Base-by-base conservation (phyloP, 805 yeast genomes). In the Candida silvicultrix region DNA sequence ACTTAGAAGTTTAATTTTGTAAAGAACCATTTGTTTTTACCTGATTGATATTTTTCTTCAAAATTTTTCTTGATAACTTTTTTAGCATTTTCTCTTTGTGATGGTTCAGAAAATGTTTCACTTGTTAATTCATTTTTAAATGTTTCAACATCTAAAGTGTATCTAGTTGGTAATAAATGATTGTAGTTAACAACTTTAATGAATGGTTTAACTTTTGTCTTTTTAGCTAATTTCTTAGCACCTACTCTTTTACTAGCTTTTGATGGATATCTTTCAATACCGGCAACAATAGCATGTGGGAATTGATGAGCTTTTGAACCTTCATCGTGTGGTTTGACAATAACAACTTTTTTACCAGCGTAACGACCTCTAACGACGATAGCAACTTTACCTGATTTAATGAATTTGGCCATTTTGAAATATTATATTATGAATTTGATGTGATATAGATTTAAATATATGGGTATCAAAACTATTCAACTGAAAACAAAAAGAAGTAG, bases 21-120 rank as follows among this genome's bases (percentile, higher is more conserved):
- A 89, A 92, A 92, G 83, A 92, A 92, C 99, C 99, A 92, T 81
- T 89, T 90, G 90, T 89, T 90, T 86, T 92, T 89, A 74, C 99
- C 99, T 70, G 97, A 89, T 75, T 86, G 94, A 83, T 90, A 96
- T 83, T 89, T 89, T 81, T 94, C 97, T 81, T 92, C 98, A 70
- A 92, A 90, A 70, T 95, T 96, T 83, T 89, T 86, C 87, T 88
- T 92, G 75, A 94, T 86, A 70, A 84, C 90, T 83, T 92, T 92
- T 87, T 89, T 92, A 70, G 98, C 97, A 74, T 89, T 97, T 77
- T 83, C 95, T 73, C 95, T 85, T 78, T 90, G 97, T 58, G 97
- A 80, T 75, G 97, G 97, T 82, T 92, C 97, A 69, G 79, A 79
- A 74, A 92, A 85, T 67, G 97, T 80, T 73, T 92, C 98, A 63